Evolutionary conservation across 495 filamentous ascomycete species (phyloP).

Genomic region (Penicillium parvum): DNA sequence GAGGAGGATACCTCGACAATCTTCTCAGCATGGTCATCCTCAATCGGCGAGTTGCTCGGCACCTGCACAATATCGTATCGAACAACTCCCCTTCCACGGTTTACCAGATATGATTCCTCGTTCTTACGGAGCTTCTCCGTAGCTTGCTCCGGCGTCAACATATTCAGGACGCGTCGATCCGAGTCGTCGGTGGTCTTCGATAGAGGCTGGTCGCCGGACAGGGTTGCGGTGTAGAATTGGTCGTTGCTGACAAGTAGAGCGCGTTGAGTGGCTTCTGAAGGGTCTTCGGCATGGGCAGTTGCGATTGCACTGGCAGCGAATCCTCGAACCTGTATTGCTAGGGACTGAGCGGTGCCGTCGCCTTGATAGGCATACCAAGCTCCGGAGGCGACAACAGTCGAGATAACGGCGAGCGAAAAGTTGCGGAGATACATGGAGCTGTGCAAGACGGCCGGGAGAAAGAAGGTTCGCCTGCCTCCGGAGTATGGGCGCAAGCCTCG

Average conservation of each 20-base stretch:
- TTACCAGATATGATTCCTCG: conserved; percentile 88
- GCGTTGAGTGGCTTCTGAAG: conserved; percentile 32
- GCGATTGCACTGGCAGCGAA: conserved; percentile 29
- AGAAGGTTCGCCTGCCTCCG: conserved; percentile 33
- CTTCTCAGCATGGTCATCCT: conserved; percentile 97
- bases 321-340: conserved; percentile 23
- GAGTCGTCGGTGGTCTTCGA: conserved; percentile 78
- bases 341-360: conserved; percentile 23
- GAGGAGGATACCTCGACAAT: conserved; percentile 79
- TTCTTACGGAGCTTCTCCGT: conserved; percentile 81
- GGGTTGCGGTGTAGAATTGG: conserved; percentile 74
- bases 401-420: conserved; percentile 58
- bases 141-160: conserved; percentile 94
- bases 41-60: conserved; percentile 94
- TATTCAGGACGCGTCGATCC: conserved; percentile 80
- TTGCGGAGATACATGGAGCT: conserved; percentile 63
- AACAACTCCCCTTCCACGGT: conserved; percentile 83
- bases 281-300: conserved; percentile 28
- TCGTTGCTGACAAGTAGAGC: conserved; percentile 74
- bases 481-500: conserved; percentile 43
- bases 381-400: conserved; percentile 58
- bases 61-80: conserved; percentile 95
- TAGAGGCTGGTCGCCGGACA: conserved; percentile 76
- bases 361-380: conserved; percentile 62
- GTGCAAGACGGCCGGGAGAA: conserved; percentile 33